Base-by-base conservation (phyloP, 2,329 filamentous ascomycete genomes). In the Exophiala sideris region DNA sequence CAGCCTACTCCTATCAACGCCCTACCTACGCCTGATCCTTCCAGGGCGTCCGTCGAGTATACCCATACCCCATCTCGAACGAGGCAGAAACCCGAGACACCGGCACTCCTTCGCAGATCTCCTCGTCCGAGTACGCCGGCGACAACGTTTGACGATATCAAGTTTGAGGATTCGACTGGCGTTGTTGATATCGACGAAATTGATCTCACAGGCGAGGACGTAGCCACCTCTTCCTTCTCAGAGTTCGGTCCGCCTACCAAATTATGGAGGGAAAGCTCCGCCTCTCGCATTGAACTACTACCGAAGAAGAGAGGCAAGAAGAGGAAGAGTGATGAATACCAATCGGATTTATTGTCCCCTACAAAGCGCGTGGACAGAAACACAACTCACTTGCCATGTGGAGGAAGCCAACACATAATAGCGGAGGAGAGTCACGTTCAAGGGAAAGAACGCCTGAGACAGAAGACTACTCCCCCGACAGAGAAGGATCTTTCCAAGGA, bases 311-410 rank as follows among this genome's bases (percentile, higher is more conserved):
- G 68, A 58, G 73, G 73, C 4, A 76, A 72, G 62, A 79, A 78
- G 62, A 68, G 76, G 47, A 78, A 77, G 62, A 78, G 75, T 56
- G 71, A 76, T 18, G 76, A 78, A 54, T 73, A 74, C 51, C 35
- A 52, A 16, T 45, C 55, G 16, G 57, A 62, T 40, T 34, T 56
- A 7, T 34, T 55, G 29, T 58, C 57, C 12, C 54, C 57, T 20
- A 56, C 14, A 8, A 54, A 50, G 50, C 42, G 54, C 14, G 11
- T 47, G 20, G 24, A 52, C 24, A 48, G 48, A 5, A 6, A 38
- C 10, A 35, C 42, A 24, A 47, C 38, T 18, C 10, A 18, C 16
- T 50, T 36, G 36, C 42, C 44, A 29, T 14, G 48, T 20, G 41
- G 39, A 35, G 47, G 29, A 10, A 56, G 44, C 32, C 53, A 50